Conservation (phyloP, 1,139 yeast species). For the Sugiyamaella xylanicola region DNA sequence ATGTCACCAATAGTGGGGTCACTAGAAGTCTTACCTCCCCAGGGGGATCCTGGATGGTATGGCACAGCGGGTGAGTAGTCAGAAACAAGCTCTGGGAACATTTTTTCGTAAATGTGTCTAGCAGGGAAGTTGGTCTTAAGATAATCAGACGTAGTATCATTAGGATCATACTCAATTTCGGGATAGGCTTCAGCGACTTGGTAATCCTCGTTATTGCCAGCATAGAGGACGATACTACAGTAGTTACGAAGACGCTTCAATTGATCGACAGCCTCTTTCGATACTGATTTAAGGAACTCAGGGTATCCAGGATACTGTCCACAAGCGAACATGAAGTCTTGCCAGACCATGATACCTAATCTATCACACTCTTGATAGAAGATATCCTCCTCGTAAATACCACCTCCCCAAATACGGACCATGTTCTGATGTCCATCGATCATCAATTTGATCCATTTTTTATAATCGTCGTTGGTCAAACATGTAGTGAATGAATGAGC, state of each 20-base stretch:
- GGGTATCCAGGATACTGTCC: constrained; percentile 49
- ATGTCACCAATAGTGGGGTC: constrained; percentile 49
- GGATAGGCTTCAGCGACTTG: constrained; percentile 47
- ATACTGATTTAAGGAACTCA: constrained; percentile 41
- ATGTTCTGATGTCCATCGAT: constrained; percentile 49
- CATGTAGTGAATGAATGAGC: constrained; percentile 47
- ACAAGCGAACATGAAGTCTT: constrained; percentile 58
- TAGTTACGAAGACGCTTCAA: constrained; percentile 46
- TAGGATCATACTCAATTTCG: constrained; percentile 42
- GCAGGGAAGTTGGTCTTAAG: constrained; percentile 49
- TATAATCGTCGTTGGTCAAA: constrained; percentile 43
- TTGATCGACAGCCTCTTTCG: constrained; percentile 45
- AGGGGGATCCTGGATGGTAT: constrained; percentile 52
- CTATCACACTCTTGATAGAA: constrained; percentile 51
- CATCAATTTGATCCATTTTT: constrained; percentile 43
- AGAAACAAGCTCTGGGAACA: constrained; percentile 43
- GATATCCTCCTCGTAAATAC: constrained; percentile 48
- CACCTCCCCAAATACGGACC: constrained; percentile 56
- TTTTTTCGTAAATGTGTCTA: constrained; percentile 46
- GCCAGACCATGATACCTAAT: constrained; percentile 52
- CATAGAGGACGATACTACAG: constrained; percentile 26
- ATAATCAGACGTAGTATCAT: constrained; percentile 41
- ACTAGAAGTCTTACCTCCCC: constrained; percentile 44
- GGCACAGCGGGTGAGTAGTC: constrained; percentile 39
- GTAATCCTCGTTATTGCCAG: constrained; percentile 51